Evolutionary conservation across 1,284 basidiomycete genomes (phyloP).

Genomic region (Ceratobasidium sp.): DNA sequence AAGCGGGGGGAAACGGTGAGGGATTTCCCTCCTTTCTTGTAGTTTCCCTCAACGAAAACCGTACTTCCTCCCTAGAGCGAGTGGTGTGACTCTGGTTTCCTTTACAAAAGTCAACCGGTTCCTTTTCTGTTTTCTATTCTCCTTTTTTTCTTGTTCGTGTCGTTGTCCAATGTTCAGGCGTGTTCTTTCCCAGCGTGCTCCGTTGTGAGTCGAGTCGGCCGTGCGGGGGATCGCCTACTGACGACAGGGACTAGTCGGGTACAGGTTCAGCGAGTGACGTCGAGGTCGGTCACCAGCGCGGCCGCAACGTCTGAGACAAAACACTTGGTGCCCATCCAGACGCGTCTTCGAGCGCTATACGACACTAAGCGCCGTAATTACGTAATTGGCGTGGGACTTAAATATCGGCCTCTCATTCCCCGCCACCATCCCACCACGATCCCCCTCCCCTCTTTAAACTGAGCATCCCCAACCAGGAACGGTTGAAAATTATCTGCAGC

Average conservation of each 20-base stretch:
- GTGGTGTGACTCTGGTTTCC: constrained; percentile 6
- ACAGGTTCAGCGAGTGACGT: constrained; percentile 20
- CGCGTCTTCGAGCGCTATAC: constrained; percentile 53
- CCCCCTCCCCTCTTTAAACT: neutral
- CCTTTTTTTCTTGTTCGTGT: neutral
- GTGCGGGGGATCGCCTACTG: constrained; percentile 9
- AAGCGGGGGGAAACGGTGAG: too few species aligned
- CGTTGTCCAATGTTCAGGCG: constrained; percentile 29
- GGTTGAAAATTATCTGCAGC: neutral
- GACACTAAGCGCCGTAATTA: constrained; percentile 24
- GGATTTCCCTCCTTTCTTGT: too few species aligned
- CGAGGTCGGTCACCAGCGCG: constrained; percentile 35
- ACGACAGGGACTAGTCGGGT: constrained; percentile 25
- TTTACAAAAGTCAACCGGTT: neutral
- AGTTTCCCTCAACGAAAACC: constrained; percentile 16
- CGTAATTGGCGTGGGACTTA: neutral
- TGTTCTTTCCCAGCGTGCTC: constrained; percentile 9
- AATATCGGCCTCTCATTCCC: neutral
- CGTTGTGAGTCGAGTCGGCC: constrained; percentile 14
- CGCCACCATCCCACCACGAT: constrained; percentile 23
- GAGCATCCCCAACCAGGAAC: too few species aligned
- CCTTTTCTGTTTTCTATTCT: neutral
- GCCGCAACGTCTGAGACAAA: constrained; percentile 45
- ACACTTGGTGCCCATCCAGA: constrained; percentile 44
- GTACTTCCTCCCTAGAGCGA: constrained; percentile 26